Conservation (phyloP, 345 rosid species). For the Abelmoschus esculentus region DNA sequence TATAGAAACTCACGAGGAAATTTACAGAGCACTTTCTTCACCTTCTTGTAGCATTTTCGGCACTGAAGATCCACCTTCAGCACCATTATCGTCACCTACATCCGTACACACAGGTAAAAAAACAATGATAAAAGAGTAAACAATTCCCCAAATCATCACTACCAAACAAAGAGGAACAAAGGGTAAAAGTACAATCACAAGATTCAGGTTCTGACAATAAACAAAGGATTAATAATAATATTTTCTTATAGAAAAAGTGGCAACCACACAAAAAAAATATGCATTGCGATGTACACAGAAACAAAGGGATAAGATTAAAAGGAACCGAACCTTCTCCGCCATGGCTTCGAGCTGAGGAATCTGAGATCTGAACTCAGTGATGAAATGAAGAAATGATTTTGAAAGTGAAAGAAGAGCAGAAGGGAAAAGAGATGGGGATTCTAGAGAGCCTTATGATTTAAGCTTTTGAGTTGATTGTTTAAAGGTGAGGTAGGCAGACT, state of each 20-base stretch:
- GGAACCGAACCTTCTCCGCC: conserved; percentile 21
- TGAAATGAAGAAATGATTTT: background rate
- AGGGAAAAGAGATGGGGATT: background rate
- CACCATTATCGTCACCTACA: conserved; percentile 59
- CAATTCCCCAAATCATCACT: background rate
- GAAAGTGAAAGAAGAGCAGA: background rate
- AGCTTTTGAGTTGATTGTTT: background rate
- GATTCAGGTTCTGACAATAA: conserved; percentile 26
- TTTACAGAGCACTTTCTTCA: conserved; percentile 62
- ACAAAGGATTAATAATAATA: background rate
- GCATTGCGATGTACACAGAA: background rate
- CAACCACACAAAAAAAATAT: background rate
- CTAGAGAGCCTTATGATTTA: background rate
- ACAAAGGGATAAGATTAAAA: background rate
- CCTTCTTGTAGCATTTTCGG: conserved; percentile 54
- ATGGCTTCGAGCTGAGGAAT: conserved; percentile 11
- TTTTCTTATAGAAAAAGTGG: background rate
- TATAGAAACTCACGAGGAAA: conserved; percentile 54
- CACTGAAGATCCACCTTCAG: conserved; percentile 70
- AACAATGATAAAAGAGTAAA: background rate
- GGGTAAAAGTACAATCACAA: conserved; percentile 4
- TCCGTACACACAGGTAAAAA: background rate
- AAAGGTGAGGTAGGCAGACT: background rate
- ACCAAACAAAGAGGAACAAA: background rate
- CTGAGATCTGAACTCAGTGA: conserved; percentile 17